Evolutionary conservation across 352 stramenopile genomes (phyloP).

Genomic region (Ophiocytium majus): DNA sequence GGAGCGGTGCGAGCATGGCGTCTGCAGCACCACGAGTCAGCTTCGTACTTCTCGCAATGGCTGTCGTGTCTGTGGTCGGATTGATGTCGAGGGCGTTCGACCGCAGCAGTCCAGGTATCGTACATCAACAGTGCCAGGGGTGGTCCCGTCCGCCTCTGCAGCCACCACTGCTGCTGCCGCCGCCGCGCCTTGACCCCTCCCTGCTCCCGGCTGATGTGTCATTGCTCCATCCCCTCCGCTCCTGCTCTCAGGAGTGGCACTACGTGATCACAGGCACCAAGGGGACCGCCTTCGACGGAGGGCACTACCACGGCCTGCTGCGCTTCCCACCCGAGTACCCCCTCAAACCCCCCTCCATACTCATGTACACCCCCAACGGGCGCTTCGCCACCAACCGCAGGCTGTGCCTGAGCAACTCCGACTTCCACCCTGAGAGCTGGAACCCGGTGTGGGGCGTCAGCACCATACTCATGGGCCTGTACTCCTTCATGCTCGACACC

Average conservation of each 20-base stretch:
- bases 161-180: neutral
- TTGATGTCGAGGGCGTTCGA: neutral
- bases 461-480: slow-evolving; percentile 83
- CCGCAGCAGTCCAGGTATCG: neutral
- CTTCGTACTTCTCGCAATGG: neutral
- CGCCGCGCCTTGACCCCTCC: neutral
- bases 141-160: no score
- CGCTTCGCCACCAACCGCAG: slow-evolving; percentile 79
- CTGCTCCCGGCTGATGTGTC: no score
- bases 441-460: slow-evolving; percentile 88
- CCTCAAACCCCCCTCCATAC: slow-evolving; percentile 82
- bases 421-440: slow-evolving; percentile 89
- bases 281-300: slow-evolving; percentile 72
- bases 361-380: slow-evolving; percentile 84
- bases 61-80: neutral
- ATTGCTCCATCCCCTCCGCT: neutral
- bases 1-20: no score
- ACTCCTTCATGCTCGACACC: slow-evolving; percentile 78
- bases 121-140: neutral
- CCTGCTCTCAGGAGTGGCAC: slow-evolving; percentile 71
- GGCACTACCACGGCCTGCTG: slow-evolving; percentile 82
- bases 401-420: slow-evolving; percentile 72
- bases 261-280: slow-evolving; percentile 74
- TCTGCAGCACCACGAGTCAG: neutral
- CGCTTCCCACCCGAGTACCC: slow-evolving; percentile 79